These are phyloP conservation scores for Allium cepa DNA, from an alignment of 106 monocot species.

Conservation along the genomic window DNA sequence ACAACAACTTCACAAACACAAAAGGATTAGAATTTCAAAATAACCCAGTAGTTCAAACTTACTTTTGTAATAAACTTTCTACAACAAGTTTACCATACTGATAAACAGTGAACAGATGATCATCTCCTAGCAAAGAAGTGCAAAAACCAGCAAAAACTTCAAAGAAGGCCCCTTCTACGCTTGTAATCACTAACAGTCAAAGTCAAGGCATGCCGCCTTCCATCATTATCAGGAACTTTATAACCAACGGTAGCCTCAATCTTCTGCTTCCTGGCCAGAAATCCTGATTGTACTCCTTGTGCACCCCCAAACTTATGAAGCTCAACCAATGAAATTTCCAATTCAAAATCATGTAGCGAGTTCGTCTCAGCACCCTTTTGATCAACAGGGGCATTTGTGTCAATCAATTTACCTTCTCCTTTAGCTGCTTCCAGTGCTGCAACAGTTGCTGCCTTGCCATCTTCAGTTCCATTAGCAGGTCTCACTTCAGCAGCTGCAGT, in stretches of 20 bases:
- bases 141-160: background rate
- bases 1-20: too few species aligned
- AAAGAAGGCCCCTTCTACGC: constrained; percentile 71
- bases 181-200: constrained; percentile 92
- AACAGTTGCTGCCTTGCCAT: constrained; percentile 48
- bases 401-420: constrained; percentile 79
- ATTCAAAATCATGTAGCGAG: constrained; percentile 66
- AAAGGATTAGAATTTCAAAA: too few species aligned
- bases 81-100: too few species aligned
- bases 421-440: constrained; percentile 80
- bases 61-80: too few species aligned
- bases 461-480: constrained; percentile 10
- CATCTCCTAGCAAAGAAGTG: too few species aligned
- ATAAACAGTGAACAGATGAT: too few species aligned
- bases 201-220: constrained; percentile 66
- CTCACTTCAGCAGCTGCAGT: background rate
- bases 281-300: constrained; percentile 44
- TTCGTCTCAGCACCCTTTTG: constrained; percentile 51
- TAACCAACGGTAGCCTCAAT: constrained; percentile 69
- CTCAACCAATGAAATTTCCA: constrained; percentile 61
- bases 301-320: constrained; percentile 70
- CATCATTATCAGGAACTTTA: constrained; percentile 69
- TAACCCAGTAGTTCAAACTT: too few species aligned
- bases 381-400: constrained; percentile 80
- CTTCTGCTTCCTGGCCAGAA: constrained; percentile 78